Evolutionary conservation across 2,329 filamentous ascomycete genomes (phyloP).

Genomic region (Whalleya microplaca): DNA sequence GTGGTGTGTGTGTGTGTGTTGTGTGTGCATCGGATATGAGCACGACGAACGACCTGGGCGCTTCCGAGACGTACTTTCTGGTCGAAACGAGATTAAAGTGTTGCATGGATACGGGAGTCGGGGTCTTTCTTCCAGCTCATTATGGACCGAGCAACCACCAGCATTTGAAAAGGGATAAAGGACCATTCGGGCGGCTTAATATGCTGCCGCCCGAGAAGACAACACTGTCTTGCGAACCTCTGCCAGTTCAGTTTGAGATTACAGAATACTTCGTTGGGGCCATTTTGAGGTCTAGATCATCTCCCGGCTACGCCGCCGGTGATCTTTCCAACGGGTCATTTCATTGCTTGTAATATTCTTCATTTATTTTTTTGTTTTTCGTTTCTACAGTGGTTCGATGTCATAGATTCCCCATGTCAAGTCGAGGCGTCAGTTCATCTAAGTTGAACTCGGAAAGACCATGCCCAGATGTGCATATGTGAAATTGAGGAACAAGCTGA

Average conservation of each 20-base stretch:
- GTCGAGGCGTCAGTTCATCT: conserved; percentile 26
- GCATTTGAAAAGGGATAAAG: conserved; percentile 32
- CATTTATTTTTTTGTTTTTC: conserved; percentile 31
- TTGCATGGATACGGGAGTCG: conserved; percentile 39
- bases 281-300: conserved; percentile 24
- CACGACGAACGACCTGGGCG: conserved; percentile 30
- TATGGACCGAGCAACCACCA: conserved; percentile 33
- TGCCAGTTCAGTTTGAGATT: conserved; percentile 29
- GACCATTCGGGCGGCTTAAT: conserved; percentile 24
- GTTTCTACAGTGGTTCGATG: conserved; percentile 25
- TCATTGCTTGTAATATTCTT: conserved; percentile 40
- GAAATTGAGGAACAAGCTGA: background rate
- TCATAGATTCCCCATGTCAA: conserved; percentile 31
- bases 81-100: conserved; percentile 34
- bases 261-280: conserved; percentile 32
- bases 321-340: conserved; percentile 36
- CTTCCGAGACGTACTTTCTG: conserved; percentile 33
- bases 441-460: conserved; percentile 9
- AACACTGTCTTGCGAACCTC: conserved; percentile 29
- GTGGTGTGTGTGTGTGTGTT: conserved; percentile 16
- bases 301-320: conserved; percentile 32
- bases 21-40: conserved; percentile 28
- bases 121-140: conserved; percentile 33
- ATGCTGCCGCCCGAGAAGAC: conserved; percentile 25
- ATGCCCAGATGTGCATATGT: conserved; percentile 10